phyloP scores from a whole-genome alignment of 768 basidiomycete species.

The Auriscalpium orientale region DNA sequence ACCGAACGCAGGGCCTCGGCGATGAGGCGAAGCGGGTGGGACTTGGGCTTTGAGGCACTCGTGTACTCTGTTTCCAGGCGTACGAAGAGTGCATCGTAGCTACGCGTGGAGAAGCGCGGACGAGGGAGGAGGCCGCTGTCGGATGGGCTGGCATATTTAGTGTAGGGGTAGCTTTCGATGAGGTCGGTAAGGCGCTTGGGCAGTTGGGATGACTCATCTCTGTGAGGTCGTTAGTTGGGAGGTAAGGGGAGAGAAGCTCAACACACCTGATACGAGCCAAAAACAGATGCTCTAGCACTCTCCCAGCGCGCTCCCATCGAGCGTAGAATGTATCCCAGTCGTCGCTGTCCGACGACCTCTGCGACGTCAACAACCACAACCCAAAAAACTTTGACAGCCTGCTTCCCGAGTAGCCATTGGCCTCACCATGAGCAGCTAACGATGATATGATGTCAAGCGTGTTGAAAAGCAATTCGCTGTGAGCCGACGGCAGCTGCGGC shows the following conservation, averaged over 20 bases:
- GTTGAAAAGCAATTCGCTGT: constrained; percentile 49
- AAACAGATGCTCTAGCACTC: constrained; percentile 72
- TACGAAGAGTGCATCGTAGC: constrained; percentile 57
- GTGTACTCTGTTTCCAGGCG: constrained; percentile 48
- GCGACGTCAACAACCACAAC: constrained; percentile 57
- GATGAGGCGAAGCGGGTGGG: constrained; percentile 53
- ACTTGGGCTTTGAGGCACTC: constrained; percentile 26
- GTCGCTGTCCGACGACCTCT: constrained; percentile 40
- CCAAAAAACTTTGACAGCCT: constrained; percentile 69
- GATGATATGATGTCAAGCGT: constrained; percentile 60
- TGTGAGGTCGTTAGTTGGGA: constrained; percentile 18
- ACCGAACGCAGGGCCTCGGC: constrained; percentile 50
- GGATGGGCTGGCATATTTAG: constrained; percentile 22
- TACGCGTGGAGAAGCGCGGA: constrained; percentile 62
- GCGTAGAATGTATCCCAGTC: constrained; percentile 62
- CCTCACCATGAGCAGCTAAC: constrained; percentile 64
- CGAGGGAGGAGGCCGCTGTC: constrained; percentile 45
- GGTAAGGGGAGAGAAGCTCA: background rate
- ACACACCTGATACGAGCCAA: constrained; percentile 61
- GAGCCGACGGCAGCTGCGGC: constrained; percentile 50
- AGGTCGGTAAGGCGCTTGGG: constrained; percentile 67
- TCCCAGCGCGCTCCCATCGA: constrained; percentile 67
- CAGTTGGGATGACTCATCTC: constrained; percentile 55
- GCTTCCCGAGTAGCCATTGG: constrained; percentile 69
- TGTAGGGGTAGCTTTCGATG: constrained; percentile 62